Percentiles rank a stretch among this genome's conserved stretches.
Conservation (phyloP, 2,329 filamentous ascomycete species). For the Ramichloridium luteum region DNA sequence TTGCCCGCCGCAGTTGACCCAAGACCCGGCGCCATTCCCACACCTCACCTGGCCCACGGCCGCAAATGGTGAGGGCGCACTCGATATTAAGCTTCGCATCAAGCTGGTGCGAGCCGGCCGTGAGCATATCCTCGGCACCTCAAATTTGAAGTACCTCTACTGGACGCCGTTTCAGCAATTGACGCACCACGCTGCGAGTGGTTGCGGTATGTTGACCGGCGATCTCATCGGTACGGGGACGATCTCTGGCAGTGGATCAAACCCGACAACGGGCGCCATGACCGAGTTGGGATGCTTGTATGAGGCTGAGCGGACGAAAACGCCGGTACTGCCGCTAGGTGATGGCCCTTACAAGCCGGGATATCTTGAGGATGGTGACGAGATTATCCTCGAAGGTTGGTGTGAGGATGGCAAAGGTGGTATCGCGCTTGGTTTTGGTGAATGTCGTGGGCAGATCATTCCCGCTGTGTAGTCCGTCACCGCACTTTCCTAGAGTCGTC, state of each 20-base stretch:
- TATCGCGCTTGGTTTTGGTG: constrained; percentile 19
- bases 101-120: constrained; percentile 18
- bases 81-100: constrained; percentile 23
- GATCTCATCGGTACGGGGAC: constrained; percentile 36
- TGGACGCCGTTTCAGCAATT: constrained; percentile 37
- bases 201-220: constrained; percentile 30
- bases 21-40: constrained; percentile 19
- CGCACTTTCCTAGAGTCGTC: too few species aligned
- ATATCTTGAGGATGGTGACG: constrained; percentile 33
- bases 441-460: constrained; percentile 18
- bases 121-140: constrained; percentile 14
- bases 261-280: constrained; percentile 21
- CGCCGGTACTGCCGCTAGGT: constrained; percentile 24
- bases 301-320: constrained; percentile 24
- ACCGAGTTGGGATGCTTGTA: constrained; percentile 32
- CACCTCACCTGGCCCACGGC: constrained; percentile 18
- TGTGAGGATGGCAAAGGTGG: constrained; percentile 18
- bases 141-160: constrained; percentile 29
- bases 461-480: constrained; percentile 3
- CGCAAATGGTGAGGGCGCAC: constrained; percentile 12
- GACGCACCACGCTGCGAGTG: constrained; percentile 32
- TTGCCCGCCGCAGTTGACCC: constrained; percentile 16
- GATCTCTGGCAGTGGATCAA: constrained; percentile 27
- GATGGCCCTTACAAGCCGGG: constrained; percentile 22
- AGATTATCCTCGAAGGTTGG: constrained; percentile 23